Evolutionary conservation across 306 rosid species (phyloP).

Genomic region (Citrullus amarus): DNA sequence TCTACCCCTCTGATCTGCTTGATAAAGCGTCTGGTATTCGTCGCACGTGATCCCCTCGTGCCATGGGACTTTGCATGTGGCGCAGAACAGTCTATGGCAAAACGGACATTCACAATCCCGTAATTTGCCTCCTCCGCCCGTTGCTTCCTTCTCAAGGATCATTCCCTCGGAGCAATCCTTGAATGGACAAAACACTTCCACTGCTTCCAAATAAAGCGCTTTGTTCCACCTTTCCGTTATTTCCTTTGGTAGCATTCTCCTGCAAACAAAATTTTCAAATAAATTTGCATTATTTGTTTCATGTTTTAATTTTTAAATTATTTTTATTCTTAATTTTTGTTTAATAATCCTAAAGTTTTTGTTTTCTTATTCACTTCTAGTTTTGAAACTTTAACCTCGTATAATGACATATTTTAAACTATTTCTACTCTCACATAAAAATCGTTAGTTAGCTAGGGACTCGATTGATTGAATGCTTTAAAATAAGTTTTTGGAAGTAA

Average conservation of each 20-base stretch:
- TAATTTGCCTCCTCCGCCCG: not conserved
- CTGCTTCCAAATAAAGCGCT: slow-evolving; percentile 7
- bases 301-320: too few species aligned
- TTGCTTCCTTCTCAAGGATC: slow-evolving; percentile 1
- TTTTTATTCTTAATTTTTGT: too few species aligned
- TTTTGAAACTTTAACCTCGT: too few species aligned
- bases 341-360: too few species aligned
- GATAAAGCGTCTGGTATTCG: slow-evolving; percentile 23
- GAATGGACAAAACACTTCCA: slow-evolving; percentile 37
- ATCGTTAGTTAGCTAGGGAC: too few species aligned
- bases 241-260: slow-evolving; percentile 18
- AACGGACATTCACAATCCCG: slow-evolving; percentile 35
- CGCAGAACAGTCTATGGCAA: slow-evolving; percentile 58
- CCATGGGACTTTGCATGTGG: slow-evolving; percentile 49
- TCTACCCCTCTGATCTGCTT: slow-evolving; percentile 21
- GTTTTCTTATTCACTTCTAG: too few species aligned
- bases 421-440: too few species aligned
- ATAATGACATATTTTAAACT: too few species aligned
- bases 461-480: too few species aligned
- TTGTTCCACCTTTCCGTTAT: slow-evolving; percentile 31
- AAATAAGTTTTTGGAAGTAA: too few species aligned
- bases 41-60: slow-evolving; percentile 34
- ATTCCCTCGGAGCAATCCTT: slow-evolving; percentile 47
- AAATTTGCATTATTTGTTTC: too few species aligned
- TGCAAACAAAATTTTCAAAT: not conserved